Evolutionary conservation across 768 basidiomycete genomes (phyloP), one percentile per base, ranked within the genome.

Genomic region (Sporobolomyces phaffii): DNA sequence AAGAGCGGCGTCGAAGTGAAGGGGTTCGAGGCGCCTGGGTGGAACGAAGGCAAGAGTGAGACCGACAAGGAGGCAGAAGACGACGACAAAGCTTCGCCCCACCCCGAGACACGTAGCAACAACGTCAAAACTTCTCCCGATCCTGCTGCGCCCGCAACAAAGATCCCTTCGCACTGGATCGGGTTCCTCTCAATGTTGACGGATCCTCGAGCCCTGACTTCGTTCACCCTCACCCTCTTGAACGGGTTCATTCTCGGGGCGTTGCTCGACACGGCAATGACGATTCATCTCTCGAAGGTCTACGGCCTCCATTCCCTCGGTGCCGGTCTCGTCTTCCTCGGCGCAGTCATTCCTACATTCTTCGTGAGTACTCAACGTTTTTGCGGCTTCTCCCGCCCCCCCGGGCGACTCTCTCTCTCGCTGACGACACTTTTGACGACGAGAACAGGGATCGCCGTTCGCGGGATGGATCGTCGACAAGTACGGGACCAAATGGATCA

Each of bases 291-390:
- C n/a, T 31, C 64, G 50, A 18, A 48, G 9, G 8, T 28, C 9
- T 69, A 68, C 40, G 56, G 56, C 1, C 50, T 65, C 18, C 20
- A 36, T 8, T 48, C 49, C 5, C 33, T 65, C 0, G 66, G 66
- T 3, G 70, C 70, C 0, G 70, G 70, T 11, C 28, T 72, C 4
- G 60, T 68, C 11, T 72, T 62, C 60, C 38, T 72, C 2, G 65
- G 44, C 0, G 26, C 48, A 8, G 63, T 72, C 18, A 28, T 63
- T 1, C 70, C 70, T 2, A 53, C 53, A 0, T 61, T 72, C 20
- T 48, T 72, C 56, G 63, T 56, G 20, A 31, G 64, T 36, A 9
- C 38, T 38, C 38, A n/a, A n/a, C n/a, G n/a, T n/a, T n/a, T n/a
- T n/a, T n/a, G 38, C 38, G 38, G 20, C 6, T n/a, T 41, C 53